Conservation (phyloP, 2,329 filamentous ascomycete species). For the Epicoccum nigrum region DNA sequence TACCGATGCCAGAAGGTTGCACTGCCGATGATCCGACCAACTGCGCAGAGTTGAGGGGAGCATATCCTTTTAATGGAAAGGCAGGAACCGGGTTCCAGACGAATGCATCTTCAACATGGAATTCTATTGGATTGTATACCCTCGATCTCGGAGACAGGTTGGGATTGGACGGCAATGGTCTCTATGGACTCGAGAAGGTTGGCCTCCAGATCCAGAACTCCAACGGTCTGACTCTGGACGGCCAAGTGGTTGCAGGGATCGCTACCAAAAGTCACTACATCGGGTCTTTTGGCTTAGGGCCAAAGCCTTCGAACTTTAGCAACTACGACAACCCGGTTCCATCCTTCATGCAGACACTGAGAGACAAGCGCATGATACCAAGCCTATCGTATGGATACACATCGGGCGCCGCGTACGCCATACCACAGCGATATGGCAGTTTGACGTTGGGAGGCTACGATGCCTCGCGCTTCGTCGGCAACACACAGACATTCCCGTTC, state of each 20-base stretch:
- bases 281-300: not conserved
- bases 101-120: not conserved
- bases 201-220: not conserved
- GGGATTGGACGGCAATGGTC: not conserved
- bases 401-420: not conserved
- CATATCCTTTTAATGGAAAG: not conserved
- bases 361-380: not conserved
- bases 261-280: not conserved
- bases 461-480: not conserved
- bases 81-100: not conserved
- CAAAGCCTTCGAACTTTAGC: not conserved
- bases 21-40: not conserved
- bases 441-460: not conserved
- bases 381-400: not conserved
- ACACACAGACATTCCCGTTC: not conserved
- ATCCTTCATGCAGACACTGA: not conserved
- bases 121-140: not conserved
- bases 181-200: not conserved
- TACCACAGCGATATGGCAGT: not conserved
- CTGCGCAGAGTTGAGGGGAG: not conserved
- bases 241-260: not conserved
- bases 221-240: not conserved
- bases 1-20: not conserved
- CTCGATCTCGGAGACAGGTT: not conserved
- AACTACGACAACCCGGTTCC: not conserved